Conservation (phyloP, 257 asterid species). For the Ilex asprella region DNA sequence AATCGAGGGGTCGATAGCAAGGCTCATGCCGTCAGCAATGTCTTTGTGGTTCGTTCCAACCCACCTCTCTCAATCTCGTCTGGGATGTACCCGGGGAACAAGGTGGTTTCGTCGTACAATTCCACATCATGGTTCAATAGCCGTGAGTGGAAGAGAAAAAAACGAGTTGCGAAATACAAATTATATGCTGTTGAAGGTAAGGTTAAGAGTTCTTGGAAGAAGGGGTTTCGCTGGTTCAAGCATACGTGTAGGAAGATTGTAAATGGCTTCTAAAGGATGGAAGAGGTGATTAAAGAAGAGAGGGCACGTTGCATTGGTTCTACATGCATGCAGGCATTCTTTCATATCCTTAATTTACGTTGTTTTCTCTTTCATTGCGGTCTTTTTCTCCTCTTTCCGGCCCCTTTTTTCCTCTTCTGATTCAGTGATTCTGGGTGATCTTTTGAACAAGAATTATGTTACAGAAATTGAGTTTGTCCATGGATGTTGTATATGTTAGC, state of each 20-base stretch:
- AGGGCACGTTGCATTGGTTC: too few relatives aligned
- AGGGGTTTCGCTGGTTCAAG: slow-evolving; percentile 60
- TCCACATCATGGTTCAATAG: slow-evolving; percentile 5
- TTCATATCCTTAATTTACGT: too few relatives aligned
- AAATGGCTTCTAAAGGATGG: slow-evolving; percentile 26
- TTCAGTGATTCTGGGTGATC: too few relatives aligned
- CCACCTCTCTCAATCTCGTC: neutral
- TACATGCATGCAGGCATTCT: too few relatives aligned
- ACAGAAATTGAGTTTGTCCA: too few relatives aligned
- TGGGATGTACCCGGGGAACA: neutral
- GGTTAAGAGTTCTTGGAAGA: slow-evolving; percentile 41
- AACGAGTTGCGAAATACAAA: slow-evolving; percentile 55
- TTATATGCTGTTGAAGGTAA: slow-evolving; percentile 60
- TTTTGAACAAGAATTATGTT: too few relatives aligned
- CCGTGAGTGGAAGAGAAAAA: slow-evolving; percentile 50
- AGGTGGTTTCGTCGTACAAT: neutral
- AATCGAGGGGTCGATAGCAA: slow-evolving; percentile 12
- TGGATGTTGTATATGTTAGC: too few relatives aligned
- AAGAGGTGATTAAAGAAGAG: too few relatives aligned
- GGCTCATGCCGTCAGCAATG: slow-evolving; percentile 11
- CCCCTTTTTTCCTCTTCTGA: too few relatives aligned
- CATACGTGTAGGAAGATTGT: slow-evolving; percentile 40
- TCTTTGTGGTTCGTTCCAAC: slow-evolving; percentile 12
- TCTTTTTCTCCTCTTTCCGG: too few relatives aligned
- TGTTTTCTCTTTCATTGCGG: too few relatives aligned